Conservation (phyloP, 768 basidiomycete species). For the Dentipellis sp. region DNA sequence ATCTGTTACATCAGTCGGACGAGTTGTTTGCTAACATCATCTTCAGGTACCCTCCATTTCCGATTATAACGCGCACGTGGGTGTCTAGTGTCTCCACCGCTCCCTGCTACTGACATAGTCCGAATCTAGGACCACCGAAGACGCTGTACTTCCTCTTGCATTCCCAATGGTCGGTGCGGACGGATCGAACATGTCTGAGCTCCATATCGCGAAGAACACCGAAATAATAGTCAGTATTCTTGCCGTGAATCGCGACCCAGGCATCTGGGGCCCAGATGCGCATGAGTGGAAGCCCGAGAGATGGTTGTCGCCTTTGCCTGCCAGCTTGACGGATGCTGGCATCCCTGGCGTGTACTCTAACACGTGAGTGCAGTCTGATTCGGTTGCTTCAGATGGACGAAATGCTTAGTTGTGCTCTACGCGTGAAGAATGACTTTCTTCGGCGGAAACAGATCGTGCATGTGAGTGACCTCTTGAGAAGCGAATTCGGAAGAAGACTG, state of each 20-base stretch:
- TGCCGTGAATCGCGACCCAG: slow-evolving; percentile 3
- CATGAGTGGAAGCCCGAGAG: slow-evolving; percentile 13
- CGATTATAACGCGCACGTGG: neutral
- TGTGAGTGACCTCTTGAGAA: no score
- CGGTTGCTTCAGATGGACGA: no score
- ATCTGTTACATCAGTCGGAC: neutral
- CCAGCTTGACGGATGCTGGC: neutral
- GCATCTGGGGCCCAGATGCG: slow-evolving; percentile 10
- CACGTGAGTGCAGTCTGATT: neutral
- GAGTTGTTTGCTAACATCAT: no score
- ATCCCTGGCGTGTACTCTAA: slow-evolving; percentile 10
- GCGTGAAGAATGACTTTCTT: no score
- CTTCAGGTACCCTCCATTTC: neutral
- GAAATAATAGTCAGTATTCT: slow-evolving; percentile 1
- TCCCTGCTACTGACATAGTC: no score
- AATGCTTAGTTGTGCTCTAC: no score
- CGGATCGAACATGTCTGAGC: neutral
- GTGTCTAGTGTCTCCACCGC: neutral
- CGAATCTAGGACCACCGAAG: no score
- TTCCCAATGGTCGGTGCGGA: neutral
- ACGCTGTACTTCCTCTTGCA: no score
- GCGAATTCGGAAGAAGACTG: no score
- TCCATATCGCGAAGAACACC: neutral
- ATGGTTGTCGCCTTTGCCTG: slow-evolving; percentile 5
- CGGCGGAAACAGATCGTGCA: no score